These are phyloP conservation scores for Coemansia sp. DNA, from an alignment of 192 early-diverging fungal species.

Conservation along the genomic window DNA sequence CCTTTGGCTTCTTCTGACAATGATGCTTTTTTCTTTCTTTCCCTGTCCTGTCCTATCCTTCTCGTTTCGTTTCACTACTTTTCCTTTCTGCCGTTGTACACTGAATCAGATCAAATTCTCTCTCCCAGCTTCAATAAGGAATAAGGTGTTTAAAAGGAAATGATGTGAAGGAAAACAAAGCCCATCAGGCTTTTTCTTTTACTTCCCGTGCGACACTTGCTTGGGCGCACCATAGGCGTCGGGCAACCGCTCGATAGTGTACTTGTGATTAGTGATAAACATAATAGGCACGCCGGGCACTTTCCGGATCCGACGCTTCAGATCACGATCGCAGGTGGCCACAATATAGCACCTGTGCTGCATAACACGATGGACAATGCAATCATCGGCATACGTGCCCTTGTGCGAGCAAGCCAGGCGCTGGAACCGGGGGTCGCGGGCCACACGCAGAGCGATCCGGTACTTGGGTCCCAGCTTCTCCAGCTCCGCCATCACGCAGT, in stretches of 20 bases:
- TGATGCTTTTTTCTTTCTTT: neutral
- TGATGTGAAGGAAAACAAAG: neutral
- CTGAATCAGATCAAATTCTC: neutral
- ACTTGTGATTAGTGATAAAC: slow-evolving; percentile 90
- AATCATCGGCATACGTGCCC: slow-evolving; percentile 99
- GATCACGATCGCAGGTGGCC: slow-evolving; percentile 95
- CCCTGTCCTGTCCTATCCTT: neutral
- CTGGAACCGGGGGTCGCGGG: slow-evolving; percentile 97
- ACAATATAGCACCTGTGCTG: slow-evolving; percentile 98
- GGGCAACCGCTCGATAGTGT: slow-evolving; percentile 91
- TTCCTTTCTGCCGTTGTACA: neutral
- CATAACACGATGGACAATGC: slow-evolving; percentile 87
- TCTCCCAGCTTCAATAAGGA: neutral
- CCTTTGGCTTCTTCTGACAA: slow-evolving; percentile 13
- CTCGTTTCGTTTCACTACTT: neutral
- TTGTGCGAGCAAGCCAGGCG: slow-evolving; percentile 94
- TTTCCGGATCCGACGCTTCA: slow-evolving; percentile 94
- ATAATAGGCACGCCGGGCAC: slow-evolving; percentile 97
- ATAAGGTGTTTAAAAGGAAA: neutral
- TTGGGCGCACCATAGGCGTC: slow-evolving; percentile 60
- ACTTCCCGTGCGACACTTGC: slow-evolving; percentile 9
- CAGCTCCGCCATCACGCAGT: slow-evolving; percentile 98
- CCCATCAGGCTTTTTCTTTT: too few relatives aligned
- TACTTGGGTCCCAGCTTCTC: slow-evolving; percentile 97
- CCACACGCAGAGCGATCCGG: slow-evolving; percentile 88